phyloP scores from a whole-genome alignment of 2,329 filamentous ascomycete species.

The Aureobasidium subglaciale region DNA sequence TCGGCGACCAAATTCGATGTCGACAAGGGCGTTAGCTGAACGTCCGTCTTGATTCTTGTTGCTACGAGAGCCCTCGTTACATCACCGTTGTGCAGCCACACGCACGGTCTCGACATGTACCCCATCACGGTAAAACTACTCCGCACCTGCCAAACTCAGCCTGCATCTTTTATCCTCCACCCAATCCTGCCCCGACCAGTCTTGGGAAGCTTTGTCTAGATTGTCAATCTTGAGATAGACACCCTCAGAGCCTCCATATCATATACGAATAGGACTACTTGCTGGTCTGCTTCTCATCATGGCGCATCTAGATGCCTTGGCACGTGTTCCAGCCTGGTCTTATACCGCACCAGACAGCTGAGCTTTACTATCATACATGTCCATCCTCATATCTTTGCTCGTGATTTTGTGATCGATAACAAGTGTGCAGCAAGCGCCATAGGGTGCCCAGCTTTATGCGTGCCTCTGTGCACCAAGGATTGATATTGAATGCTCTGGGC shows the following conservation, averaged over 20 bases:
- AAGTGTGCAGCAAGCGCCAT: too few species aligned
- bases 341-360: neutral
- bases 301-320: neutral
- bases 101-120: neutral
- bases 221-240: too few species aligned
- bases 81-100: neutral
- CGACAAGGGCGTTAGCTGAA: neutral
- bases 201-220: too few species aligned
- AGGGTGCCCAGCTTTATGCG: too few species aligned
- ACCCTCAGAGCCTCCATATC: too few species aligned
- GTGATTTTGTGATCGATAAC: too few species aligned
- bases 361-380: neutral
- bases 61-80: neutral
- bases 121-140: neutral
- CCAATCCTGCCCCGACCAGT: neutral
- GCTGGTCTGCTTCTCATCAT: neutral
- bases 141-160: neutral
- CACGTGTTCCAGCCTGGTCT: neutral
- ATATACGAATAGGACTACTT: too few species aligned
- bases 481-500: too few species aligned
- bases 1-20: neutral
- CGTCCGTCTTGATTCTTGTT: neutral
- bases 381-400: too few species aligned
- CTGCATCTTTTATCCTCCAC: neutral
- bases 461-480: too few species aligned